Evolutionary conservation across 2,329 filamentous ascomycete genomes (phyloP).

Genomic region (Exophiala alcalophila): DNA sequence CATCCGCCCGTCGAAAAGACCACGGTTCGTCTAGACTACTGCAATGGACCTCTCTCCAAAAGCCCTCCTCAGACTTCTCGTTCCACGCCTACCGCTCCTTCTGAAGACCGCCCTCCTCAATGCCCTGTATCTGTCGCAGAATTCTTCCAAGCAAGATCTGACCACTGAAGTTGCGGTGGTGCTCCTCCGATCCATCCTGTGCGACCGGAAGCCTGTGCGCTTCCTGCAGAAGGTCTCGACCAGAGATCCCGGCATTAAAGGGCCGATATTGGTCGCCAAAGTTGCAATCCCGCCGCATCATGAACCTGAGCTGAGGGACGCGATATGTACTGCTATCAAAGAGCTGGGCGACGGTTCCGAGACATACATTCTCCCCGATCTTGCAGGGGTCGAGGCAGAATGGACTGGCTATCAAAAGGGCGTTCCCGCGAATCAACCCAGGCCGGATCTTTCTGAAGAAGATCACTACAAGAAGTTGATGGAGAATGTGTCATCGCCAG

Average conservation of each 20-base stretch:
- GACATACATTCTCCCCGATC: slow-evolving; percentile 38
- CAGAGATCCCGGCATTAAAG: slow-evolving; percentile 67
- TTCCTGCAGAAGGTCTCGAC: slow-evolving; percentile 62
- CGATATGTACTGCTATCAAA: slow-evolving; percentile 41
- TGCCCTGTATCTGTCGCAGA: slow-evolving; percentile 63
- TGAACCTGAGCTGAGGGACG: slow-evolving; percentile 33
- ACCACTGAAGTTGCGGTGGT: slow-evolving; percentile 69
- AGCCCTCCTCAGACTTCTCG: slow-evolving; percentile 38
- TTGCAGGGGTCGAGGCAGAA: slow-evolving; percentile 42
- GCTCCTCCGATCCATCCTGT: slow-evolving; percentile 65
- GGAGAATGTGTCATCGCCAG: slow-evolving; percentile 39
- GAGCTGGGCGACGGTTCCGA: slow-evolving; percentile 40
- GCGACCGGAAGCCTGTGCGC: slow-evolving; percentile 52
- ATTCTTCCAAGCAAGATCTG: slow-evolving; percentile 74
- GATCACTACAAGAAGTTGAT: slow-evolving; percentile 43
- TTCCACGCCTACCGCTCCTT: slow-evolving; percentile 42
- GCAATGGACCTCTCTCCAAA: slow-evolving; percentile 36
- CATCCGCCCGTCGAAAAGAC: too few relatives aligned
- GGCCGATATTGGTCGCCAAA: slow-evolving; percentile 76
- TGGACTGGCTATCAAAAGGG: slow-evolving; percentile 46
- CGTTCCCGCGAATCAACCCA: slow-evolving; percentile 38
- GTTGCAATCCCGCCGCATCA: slow-evolving; percentile 61
- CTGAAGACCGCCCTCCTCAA: slow-evolving; percentile 44
- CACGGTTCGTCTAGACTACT: too few relatives aligned
- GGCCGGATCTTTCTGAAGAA: slow-evolving; percentile 42